These are phyloP conservation scores for Hippophae gyantsensis DNA, from an alignment of 306 rosid genomes.

Conservation along the genomic window DNA sequence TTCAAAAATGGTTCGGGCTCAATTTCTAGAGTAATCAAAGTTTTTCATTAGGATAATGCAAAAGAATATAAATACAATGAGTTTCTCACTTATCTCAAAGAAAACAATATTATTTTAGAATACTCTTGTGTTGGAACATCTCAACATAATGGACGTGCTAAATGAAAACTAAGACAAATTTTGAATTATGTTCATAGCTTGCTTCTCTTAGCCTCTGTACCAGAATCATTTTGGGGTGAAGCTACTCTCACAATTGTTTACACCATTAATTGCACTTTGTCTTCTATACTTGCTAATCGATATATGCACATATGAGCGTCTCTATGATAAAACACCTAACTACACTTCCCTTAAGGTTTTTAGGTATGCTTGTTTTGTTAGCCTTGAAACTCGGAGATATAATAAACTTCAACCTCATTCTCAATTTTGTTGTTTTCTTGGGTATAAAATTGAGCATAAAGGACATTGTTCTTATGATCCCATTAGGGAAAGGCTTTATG, in stretches of 20 bases:
- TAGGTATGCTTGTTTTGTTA: conserved; percentile 5
- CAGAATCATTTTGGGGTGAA: background rate
- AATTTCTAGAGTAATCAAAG: background rate
- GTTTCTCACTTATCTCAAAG: background rate
- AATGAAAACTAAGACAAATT: background rate
- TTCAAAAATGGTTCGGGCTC: background rate
- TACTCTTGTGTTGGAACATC: background rate
- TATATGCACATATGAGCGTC: background rate
- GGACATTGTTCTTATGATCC: conserved; percentile 3
- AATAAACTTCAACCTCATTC: conserved; percentile 1
- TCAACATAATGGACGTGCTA: background rate
- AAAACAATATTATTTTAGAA: background rate
- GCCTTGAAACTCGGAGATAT: background rate
- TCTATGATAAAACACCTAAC: background rate
- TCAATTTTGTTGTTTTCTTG: background rate
- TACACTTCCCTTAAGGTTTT: background rate
- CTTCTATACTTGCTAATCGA: background rate
- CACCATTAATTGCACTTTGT: background rate
- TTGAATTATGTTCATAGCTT: background rate
- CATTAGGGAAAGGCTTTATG: background rate
- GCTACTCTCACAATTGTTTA: background rate
- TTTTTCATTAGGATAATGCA: background rate
- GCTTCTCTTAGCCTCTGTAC: background rate
- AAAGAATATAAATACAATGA: background rate
- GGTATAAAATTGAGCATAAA: background rate